Conservation (phyloP, 2,329 filamentous ascomycete genomes). For the Fusarium solani-melongenae region DNA sequence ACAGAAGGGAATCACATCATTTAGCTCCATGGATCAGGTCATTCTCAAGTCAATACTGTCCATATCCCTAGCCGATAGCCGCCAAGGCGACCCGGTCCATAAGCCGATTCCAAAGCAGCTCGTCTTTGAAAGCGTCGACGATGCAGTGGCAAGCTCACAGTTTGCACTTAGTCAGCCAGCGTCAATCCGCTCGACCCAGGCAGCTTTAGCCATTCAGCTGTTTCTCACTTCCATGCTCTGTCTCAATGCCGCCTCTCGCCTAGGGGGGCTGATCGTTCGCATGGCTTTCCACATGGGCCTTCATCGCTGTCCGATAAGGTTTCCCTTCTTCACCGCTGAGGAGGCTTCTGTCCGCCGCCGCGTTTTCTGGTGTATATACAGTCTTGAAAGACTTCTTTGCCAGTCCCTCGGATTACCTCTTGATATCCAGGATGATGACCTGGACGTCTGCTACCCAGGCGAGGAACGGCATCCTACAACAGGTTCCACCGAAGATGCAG, state of each 20-base stretch:
- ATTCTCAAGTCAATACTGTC: slow-evolving; percentile 63
- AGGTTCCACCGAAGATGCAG: slow-evolving; percentile 18
- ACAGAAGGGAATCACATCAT: slow-evolving; percentile 42
- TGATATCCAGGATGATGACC: slow-evolving; percentile 65
- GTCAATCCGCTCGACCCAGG: slow-evolving; percentile 60
- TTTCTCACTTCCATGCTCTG: slow-evolving; percentile 67
- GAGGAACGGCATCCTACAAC: slow-evolving; percentile 55
- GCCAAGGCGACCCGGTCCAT: slow-evolving; percentile 50
- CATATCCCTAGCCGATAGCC: slow-evolving; percentile 63
- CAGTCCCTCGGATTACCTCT: slow-evolving; percentile 67
- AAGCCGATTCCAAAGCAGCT: slow-evolving; percentile 54
- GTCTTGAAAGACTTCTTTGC: slow-evolving; percentile 64
- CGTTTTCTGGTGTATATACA: slow-evolving; percentile 68
- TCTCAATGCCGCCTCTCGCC: slow-evolving; percentile 65
- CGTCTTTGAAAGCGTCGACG: slow-evolving; percentile 60
- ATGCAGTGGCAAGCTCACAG: slow-evolving; percentile 61
- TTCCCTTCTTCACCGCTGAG: slow-evolving; percentile 58
- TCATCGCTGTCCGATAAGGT: slow-evolving; percentile 67
- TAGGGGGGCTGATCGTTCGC: slow-evolving; percentile 65
- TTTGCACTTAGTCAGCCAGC: slow-evolving; percentile 59
- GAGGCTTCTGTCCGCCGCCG: slow-evolving; percentile 62
- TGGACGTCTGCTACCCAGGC: slow-evolving; percentile 67
- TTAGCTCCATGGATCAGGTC: slow-evolving; percentile 51
- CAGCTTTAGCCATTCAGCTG: slow-evolving; percentile 63
- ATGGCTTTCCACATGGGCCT: slow-evolving; percentile 68